phyloP scores from a whole-genome alignment of 805 yeast species.

The Brettanomyces bruxellensis region DNA sequence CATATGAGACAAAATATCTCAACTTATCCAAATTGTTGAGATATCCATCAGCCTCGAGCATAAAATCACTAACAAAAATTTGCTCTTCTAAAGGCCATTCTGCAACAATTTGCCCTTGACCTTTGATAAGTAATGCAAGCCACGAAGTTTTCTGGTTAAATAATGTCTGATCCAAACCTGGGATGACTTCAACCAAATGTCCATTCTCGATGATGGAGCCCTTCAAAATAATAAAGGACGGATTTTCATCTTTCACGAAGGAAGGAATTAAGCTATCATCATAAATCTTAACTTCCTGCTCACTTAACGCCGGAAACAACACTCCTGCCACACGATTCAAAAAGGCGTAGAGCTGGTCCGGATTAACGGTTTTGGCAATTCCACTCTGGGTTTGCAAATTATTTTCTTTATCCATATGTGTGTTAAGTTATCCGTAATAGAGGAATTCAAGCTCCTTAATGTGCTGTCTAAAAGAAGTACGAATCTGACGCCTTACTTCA shows the following conservation, averaged over 20 bases:
- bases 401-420: too few relatives aligned
- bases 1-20: constrained; percentile 50
- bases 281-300: neutral
- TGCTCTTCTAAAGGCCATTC: neutral
- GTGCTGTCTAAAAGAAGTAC: too few relatives aligned
- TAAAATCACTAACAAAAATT: neutral
- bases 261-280: neutral
- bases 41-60: neutral
- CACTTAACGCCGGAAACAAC: neutral
- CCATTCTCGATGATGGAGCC: neutral
- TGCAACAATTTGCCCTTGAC: neutral
- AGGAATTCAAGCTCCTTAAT: too few relatives aligned
- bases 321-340: neutral
- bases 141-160: neutral
- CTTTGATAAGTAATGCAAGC: neutral
- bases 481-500: too few relatives aligned
- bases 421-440: too few relatives aligned
- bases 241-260: neutral
- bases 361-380: too few relatives aligned
- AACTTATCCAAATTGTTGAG: constrained; percentile 33
- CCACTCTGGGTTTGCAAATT: too few relatives aligned
- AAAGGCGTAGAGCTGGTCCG: too few relatives aligned
- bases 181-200: neutral
- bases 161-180: neutral
- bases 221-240: neutral